These are phyloP conservation scores for Cutaneotrichosporon dermatis DNA, from an alignment of 1,284 basidiomycete species.

Conservation along the genomic window DNA sequence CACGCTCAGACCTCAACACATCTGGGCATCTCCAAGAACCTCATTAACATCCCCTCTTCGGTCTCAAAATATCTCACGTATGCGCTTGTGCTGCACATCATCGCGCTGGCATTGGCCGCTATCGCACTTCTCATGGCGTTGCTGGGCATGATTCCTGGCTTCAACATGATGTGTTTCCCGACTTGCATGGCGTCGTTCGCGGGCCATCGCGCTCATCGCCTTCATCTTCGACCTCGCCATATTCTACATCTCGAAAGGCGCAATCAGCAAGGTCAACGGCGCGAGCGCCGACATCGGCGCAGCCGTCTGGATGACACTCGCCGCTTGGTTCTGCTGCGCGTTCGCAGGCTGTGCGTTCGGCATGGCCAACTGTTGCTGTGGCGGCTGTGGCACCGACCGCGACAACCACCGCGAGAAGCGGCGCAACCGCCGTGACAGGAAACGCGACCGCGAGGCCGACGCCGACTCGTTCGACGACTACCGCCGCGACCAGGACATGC, in stretches of 20 bases:
- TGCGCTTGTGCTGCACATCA: slow-evolving; percentile 77
- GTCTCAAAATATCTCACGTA: slow-evolving; percentile 84
- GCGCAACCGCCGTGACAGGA: neutral
- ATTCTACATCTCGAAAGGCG: slow-evolving; percentile 74
- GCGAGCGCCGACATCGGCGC: slow-evolving; percentile 70
- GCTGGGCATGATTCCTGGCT: slow-evolving; percentile 75
- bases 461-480: slow-evolving; percentile 26
- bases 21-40: slow-evolving; percentile 59
- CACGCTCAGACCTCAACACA: slow-evolving; percentile 66
- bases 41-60: slow-evolving; percentile 60
- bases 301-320: slow-evolving; percentile 79
- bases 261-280: slow-evolving; percentile 64
- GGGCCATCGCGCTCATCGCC: slow-evolving; percentile 67
- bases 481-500: slow-evolving; percentile 23
- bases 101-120: slow-evolving; percentile 68
- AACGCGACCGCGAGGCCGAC: slow-evolving; percentile 25
- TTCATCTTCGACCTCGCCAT: slow-evolving; percentile 81
- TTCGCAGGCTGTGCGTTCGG: slow-evolving; percentile 50
- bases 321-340: slow-evolving; percentile 81
- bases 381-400: slow-evolving; percentile 59
- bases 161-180: slow-evolving; percentile 78
- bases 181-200: slow-evolving; percentile 71
- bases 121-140: slow-evolving; percentile 70
- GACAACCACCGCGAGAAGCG: too few relatives aligned
- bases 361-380: slow-evolving; percentile 72